phyloP scores from a whole-genome alignment of 228 moss, liverwort and hornwort species.

The Sphagnum fallax region DNA sequence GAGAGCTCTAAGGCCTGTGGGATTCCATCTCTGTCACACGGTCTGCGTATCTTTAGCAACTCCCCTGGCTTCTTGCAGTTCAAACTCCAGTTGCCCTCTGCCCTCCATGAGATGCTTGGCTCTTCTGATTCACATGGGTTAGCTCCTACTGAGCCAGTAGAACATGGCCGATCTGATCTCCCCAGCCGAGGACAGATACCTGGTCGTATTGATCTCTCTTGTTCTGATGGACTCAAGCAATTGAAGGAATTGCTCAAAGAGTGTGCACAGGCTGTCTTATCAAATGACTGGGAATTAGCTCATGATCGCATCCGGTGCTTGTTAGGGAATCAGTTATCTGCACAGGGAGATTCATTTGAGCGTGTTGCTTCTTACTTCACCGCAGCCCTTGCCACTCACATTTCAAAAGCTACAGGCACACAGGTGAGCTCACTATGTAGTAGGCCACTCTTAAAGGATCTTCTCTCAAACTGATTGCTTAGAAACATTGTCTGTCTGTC shows the following conservation, averaged over 20 bases:
- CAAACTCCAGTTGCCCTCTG: constrained; percentile 22
- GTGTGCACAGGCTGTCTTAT: constrained; percentile 68
- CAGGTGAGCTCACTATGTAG: constrained; percentile 16
- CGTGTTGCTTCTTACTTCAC: constrained; percentile 72
- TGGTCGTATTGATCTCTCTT: constrained; percentile 35
- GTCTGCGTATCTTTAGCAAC: background rate
- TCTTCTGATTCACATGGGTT: constrained; percentile 71
- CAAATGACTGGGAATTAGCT: constrained; percentile 59
- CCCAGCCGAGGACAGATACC: constrained; percentile 26
- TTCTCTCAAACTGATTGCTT: too few relatives aligned
- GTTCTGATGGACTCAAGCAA: constrained; percentile 45
- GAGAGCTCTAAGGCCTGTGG: constrained; percentile 37
- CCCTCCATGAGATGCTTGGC: constrained; percentile 98
- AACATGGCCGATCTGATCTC: constrained; percentile 27
- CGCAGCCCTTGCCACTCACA: constrained; percentile 65
- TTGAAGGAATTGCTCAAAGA: constrained; percentile 63
- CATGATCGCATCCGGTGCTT: constrained; percentile 45
- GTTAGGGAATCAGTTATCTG: constrained; percentile 47
- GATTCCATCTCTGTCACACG: constrained; percentile 34
- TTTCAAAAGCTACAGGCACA: constrained; percentile 38
- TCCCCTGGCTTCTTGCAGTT: constrained; percentile 10
- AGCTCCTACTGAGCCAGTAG: constrained; percentile 55
- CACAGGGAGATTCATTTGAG: constrained; percentile 73
- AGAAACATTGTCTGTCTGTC: too few relatives aligned
- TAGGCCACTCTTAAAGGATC: too few relatives aligned